A percentile compares a stretch with the other conserved stretches of the same genome.
These are phyloP conservation scores for Clonostachys rhizophaga DNA, from an alignment of 2,329 filamentous ascomycete species.

Conservation along the genomic window DNA sequence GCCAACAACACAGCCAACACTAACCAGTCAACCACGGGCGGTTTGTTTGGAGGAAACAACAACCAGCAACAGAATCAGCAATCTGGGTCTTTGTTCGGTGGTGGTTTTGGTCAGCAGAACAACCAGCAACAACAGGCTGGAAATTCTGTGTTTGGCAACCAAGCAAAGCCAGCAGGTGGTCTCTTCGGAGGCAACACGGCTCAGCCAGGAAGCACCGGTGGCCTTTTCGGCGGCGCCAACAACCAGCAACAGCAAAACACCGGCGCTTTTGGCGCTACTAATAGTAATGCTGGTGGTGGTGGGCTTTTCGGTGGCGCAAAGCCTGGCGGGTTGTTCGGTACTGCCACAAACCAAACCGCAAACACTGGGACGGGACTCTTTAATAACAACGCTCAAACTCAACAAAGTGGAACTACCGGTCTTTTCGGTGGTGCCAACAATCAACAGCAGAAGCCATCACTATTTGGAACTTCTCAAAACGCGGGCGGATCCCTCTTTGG, in stretches of 20 bases:
- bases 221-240: slow-evolving; percentile 37
- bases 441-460: slow-evolving; percentile 33
- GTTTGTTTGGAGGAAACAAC: slow-evolving; percentile 43
- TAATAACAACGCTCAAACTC: slow-evolving; percentile 29
- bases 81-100: slow-evolving; percentile 47
- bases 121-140: slow-evolving; percentile 34
- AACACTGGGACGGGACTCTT: slow-evolving; percentile 35
- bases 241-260: slow-evolving; percentile 29
- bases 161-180: slow-evolving; percentile 17
- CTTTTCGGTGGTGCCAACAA: slow-evolving; percentile 42
- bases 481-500: slow-evolving; percentile 51
- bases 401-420: slow-evolving; percentile 32
- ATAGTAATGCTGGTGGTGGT: slow-evolving; percentile 15
- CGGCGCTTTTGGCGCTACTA: slow-evolving; percentile 25
- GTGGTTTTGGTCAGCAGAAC: slow-evolving; percentile 7
- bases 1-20: slow-evolving; percentile 20
- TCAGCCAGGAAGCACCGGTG: slow-evolving; percentile 22
- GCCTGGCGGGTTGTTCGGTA: slow-evolving; percentile 29
- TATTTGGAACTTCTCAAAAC: slow-evolving; percentile 46
- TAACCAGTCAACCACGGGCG: slow-evolving; percentile 27
- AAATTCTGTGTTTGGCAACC: slow-evolving; percentile 48
- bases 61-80: slow-evolving; percentile 15
- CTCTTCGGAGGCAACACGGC: slow-evolving; percentile 35
- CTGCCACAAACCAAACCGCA: slow-evolving; percentile 22
- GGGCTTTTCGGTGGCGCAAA: slow-evolving; percentile 22